Base-by-base conservation (phyloP, 148 eudicot genomes). In the Spergularia marina region DNA sequence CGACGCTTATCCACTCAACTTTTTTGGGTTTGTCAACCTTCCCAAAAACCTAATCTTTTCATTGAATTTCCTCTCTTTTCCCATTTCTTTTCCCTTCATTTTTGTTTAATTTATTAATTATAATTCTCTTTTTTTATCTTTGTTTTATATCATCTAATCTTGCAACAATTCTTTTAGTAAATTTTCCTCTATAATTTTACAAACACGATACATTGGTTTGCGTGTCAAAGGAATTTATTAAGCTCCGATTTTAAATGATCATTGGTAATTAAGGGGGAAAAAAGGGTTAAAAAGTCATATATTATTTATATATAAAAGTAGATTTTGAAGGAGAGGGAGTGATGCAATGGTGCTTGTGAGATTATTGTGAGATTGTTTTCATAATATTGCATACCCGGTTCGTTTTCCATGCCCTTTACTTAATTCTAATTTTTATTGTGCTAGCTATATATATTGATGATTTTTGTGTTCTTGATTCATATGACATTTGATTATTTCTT, bases 381-480 rank as follows among this genome's bases (percentile, higher is more conserved):
- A 21, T 21, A 53, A 62, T 67, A 54, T 21, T 65, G 18, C 9
- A 12, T 64, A 55, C 10, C 67, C 30, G 81, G 81, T 73, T 73
- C 20, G 81, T 79, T 52, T 30, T 78, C 73, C 67, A 49, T 41
- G n/a, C 18, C 40, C 57, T 64, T 41, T 44, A 11, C 36, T 30
- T 23, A 23, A 71, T 21, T 41, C 23, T 65, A 12, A 41, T 41
- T 47, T 74, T 11, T 7, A 1, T 69, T 34, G 41, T 18, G 1
- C 1, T 12, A 30, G 36, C 36, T 30, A 30, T 30, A 23, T 68
- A 5, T 15, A 11, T 4, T 23, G 6, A 41, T 15, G n/a, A 36
- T 21, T 14, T 14, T 20, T 17, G 5, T 18, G 17, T 39, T 39
- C n/a, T 58, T 40, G 36, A 53, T 4, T 30, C 0, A 25, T 18